These are phyloP conservation scores for Trichoderma atrobrunneum DNA, from an alignment of 2,329 filamentous ascomycete genomes.

Conservation along the genomic window DNA sequence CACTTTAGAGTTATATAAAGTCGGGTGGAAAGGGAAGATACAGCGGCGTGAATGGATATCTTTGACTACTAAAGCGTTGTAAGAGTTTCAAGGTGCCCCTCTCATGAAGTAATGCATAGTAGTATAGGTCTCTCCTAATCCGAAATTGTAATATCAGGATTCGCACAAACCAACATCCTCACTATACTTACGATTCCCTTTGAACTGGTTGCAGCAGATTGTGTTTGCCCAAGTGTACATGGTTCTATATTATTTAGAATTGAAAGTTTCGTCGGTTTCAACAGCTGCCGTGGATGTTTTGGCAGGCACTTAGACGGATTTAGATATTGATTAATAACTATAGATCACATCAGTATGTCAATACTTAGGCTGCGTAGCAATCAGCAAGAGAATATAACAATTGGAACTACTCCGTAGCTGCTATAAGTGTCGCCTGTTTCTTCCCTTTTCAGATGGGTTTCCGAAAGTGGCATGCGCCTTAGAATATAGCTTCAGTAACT, in stretches of 20 bases:
- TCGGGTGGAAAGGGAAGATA: background rate
- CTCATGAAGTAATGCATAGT: background rate
- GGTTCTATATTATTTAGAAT: background rate
- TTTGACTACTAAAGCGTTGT: background rate
- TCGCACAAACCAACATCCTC: background rate
- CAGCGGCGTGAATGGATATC: background rate
- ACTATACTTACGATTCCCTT: background rate
- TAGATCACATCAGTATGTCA: background rate
- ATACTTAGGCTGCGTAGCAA: background rate
- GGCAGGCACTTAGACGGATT: background rate
- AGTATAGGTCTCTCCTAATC: background rate
- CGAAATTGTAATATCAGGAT: background rate
- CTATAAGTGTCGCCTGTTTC: background rate
- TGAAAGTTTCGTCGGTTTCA: background rate
- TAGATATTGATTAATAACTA: background rate
- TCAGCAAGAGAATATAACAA: background rate
- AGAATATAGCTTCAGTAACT: background rate
- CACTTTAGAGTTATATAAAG: background rate
- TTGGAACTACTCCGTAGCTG: background rate
- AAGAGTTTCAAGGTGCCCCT: background rate
- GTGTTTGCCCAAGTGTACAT: background rate
- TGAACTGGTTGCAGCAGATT: background rate
- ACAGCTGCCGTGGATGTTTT: background rate
- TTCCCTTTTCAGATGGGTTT: background rate
- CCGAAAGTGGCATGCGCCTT: background rate